Base-by-base conservation (phyloP, 2,329 filamentous ascomycete species). In the Aspergillaceae sp. region DNA sequence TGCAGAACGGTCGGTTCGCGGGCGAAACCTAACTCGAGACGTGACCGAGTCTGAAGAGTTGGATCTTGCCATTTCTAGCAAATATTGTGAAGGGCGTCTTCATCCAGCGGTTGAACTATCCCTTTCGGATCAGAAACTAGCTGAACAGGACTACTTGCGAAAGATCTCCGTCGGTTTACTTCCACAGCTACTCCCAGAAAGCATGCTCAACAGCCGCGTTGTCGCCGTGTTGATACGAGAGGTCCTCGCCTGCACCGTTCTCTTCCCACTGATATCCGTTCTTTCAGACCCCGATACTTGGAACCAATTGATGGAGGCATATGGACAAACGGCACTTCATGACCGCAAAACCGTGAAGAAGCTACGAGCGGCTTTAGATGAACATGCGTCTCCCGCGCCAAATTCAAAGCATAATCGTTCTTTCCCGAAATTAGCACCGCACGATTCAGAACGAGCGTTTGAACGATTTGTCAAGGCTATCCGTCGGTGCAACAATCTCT, bases 21-120 rank as follows among this genome's bases (percentile, higher is more conserved):
- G 94, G 8, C 86, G 83, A 63, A 87, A 94, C 66, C 73, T 97
- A 47, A 92, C 89, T 56, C 82, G 87, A 44, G 89, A 84, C 53
- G 83, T 98, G 46, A 97, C 94, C 2, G 92, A 98, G 69, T 94
- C 90, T 1, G 91, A 96, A 62, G 92, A 98, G 74, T 74, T 98
- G 57, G 90, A 97, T 65, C 74, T 94, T 54, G 92, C 92, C 1
- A 94, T 98, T 66, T 92, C 92, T n/a, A 84, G 80, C 36, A 96
- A 94, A 67, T 98, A 92, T 67, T 84, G 79, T 45, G 85, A 94
- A 63, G 91, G 91, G 28, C 87, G 85, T 52, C 73, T 98, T 48
- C 94, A 98, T 62, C 78, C 87, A 4, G 92, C 92, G 4, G 90
- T 87, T 4, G 86, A 84, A 9, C 70, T 95, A 57, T 81, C 86